Evolutionary conservation across 371 early-diverging fungal genomes (phyloP).

Genomic region (Batkoa obscura): DNA sequence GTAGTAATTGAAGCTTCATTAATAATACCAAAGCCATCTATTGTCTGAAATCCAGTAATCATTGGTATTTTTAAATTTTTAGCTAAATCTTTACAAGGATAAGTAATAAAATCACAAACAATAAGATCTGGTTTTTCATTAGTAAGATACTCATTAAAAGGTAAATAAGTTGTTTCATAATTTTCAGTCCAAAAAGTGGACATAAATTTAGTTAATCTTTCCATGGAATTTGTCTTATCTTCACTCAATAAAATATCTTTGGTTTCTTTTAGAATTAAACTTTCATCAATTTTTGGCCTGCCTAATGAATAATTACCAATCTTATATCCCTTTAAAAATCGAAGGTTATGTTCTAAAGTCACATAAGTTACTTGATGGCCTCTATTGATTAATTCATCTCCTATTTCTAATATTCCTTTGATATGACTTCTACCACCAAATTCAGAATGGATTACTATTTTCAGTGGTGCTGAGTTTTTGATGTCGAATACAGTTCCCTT

Average conservation of each 20-base stretch:
- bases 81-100: slow-evolving; percentile 4
- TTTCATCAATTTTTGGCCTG: too few relatives aligned
- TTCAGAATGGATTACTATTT: background rate
- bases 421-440: background rate
- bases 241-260: too few relatives aligned
- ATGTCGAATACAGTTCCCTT: too few relatives aligned
- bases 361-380: background rate
- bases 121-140: slow-evolving; percentile 1
- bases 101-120: slow-evolving; percentile 6
- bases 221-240: too few relatives aligned
- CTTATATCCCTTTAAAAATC: too few relatives aligned
- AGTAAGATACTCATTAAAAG: background rate
- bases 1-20: background rate
- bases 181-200: too few relatives aligned
- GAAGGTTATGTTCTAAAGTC: background rate
- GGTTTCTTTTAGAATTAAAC: too few relatives aligned
- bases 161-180: background rate
- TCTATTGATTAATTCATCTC: background rate
- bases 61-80: background rate
- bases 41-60: background rate
- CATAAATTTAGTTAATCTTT: too few relatives aligned
- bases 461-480: too few relatives aligned
- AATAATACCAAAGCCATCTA: background rate
- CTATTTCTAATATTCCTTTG: background rate
- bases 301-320: too few relatives aligned